A percentile compares a stretch with the other conserved stretches of the same genome.
These are phyloP conservation scores for Singerocomus inundabilis DNA, from an alignment of 1,284 basidiomycete genomes.

Conservation along the genomic window DNA sequence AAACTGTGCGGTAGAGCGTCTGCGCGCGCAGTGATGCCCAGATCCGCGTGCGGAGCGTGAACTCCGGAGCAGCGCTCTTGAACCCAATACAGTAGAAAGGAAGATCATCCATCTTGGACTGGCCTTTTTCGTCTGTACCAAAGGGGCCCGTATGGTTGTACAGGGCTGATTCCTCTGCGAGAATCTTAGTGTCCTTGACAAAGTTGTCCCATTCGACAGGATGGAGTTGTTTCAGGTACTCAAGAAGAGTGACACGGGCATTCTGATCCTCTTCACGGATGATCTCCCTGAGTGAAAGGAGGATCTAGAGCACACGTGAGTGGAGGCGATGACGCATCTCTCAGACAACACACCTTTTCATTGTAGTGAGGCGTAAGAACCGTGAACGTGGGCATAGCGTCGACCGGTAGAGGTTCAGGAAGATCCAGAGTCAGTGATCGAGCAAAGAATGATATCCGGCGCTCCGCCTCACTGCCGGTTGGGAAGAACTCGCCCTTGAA, in stretches of 20 bases:
- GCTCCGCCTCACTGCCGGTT: conserved; percentile 86
- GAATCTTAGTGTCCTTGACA: conserved; percentile 98
- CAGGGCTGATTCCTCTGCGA: conserved; percentile 92
- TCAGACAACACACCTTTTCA: conserved; percentile 65
- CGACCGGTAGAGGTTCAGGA: conserved; percentile 87
- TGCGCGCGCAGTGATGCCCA: conserved; percentile 99
- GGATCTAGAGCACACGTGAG: conserved; percentile 51
- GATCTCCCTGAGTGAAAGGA: conserved; percentile 91
- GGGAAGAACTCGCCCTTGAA: conserved; percentile 93
- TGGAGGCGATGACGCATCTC: neutral
- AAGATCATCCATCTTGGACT: conserved; percentile 88
- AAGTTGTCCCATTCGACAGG: conserved; percentile 99
- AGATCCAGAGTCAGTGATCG: conserved; percentile 90
- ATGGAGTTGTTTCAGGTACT: conserved; percentile 98
- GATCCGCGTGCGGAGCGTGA: conserved; percentile 96
- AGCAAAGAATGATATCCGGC: conserved; percentile 95
- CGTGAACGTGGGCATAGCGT: conserved; percentile 97
- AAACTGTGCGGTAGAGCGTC: conserved; percentile 97
- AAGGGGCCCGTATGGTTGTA: conserved; percentile 82
- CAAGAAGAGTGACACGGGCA: conserved; percentile 90
- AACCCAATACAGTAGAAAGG: conserved; percentile 99
- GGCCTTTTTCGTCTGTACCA: conserved; percentile 82
- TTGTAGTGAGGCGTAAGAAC: conserved; percentile 95
- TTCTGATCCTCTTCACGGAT: conserved; percentile 96
- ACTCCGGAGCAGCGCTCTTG: conserved; percentile 98